phyloP scores from a whole-genome alignment of 306 rosid species.

The Citrullus amarus region DNA sequence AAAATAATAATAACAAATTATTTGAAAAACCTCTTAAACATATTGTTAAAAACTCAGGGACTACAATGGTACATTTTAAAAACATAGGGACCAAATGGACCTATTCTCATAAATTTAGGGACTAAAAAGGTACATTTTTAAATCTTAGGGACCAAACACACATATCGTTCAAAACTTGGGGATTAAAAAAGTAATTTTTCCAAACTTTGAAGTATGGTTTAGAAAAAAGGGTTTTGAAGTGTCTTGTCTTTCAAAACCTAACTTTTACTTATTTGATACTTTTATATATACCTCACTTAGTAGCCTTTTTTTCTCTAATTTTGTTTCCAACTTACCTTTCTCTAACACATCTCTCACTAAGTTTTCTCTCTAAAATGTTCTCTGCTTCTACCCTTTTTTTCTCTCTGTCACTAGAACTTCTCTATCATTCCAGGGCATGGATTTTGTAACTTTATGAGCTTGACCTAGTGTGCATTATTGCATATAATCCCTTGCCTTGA shows the following conservation, averaged over 20 bases:
- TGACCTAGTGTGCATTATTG: background rate
- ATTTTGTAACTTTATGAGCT: too few relatives aligned
- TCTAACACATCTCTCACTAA: background rate
- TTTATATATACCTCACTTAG: background rate
- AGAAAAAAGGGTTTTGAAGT: background rate
- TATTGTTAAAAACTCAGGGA: too few relatives aligned
- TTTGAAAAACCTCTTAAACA: too few relatives aligned
- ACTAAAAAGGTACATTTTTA: too few relatives aligned
- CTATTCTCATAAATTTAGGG: too few relatives aligned
- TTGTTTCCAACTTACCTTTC: background rate
- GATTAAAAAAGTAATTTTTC: too few relatives aligned
- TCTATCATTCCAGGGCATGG: background rate
- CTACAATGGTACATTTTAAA: too few relatives aligned
- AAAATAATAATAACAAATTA: too few relatives aligned
- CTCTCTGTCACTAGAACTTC: background rate
- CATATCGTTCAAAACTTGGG: too few relatives aligned
- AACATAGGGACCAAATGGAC: too few relatives aligned
- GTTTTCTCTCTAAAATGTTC: background rate
- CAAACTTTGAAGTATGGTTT: background rate
- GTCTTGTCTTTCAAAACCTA: background rate
- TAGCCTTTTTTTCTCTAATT: background rate
- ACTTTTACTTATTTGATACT: background rate
- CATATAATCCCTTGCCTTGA: background rate
- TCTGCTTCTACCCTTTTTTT: background rate
- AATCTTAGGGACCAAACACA: too few relatives aligned